Conservation (phyloP, 352 stramenopile species). For the Globisporangium camurandrum region DNA sequence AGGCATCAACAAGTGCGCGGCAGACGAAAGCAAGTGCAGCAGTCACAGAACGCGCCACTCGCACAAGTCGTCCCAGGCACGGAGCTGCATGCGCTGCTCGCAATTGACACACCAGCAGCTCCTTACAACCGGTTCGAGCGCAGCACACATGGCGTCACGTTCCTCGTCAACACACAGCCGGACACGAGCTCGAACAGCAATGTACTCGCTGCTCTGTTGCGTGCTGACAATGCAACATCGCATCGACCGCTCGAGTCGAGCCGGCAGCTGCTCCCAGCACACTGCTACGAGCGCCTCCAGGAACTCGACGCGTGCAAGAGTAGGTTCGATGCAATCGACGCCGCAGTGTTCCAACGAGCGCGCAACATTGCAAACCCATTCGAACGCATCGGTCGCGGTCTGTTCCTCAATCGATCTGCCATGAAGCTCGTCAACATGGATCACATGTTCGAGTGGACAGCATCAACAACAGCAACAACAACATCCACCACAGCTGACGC, state of each 20-base stretch:
- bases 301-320: slow-evolving; percentile 30
- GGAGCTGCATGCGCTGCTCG: slow-evolving; percentile 14
- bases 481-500: not conserved
- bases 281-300: slow-evolving; percentile 15
- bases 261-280: slow-evolving; percentile 5
- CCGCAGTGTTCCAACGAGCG: slow-evolving; percentile 25
- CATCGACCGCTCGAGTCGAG: not conserved
- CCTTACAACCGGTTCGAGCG: slow-evolving; percentile 8
- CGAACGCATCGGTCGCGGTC: slow-evolving; percentile 44
- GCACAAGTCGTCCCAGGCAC: slow-evolving; percentile 34
- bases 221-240: not conserved
- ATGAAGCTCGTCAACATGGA: slow-evolving; percentile 81
- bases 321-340: slow-evolving; percentile 34
- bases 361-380: slow-evolving; percentile 44
- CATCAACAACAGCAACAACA: not conserved
- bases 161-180: slow-evolving; percentile 15
- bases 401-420: slow-evolving; percentile 72
- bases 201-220: not conserved
- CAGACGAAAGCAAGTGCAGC: not conserved
- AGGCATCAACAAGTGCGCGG: not conserved
- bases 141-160: slow-evolving; percentile 20
- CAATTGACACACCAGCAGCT: not conserved
- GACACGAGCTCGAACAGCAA: not conserved
- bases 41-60: slow-evolving; percentile 1
- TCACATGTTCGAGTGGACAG: slow-evolving; percentile 48